Base-by-base conservation (phyloP, 306 rosid species). In the Aeschynomene evenia region DNA sequence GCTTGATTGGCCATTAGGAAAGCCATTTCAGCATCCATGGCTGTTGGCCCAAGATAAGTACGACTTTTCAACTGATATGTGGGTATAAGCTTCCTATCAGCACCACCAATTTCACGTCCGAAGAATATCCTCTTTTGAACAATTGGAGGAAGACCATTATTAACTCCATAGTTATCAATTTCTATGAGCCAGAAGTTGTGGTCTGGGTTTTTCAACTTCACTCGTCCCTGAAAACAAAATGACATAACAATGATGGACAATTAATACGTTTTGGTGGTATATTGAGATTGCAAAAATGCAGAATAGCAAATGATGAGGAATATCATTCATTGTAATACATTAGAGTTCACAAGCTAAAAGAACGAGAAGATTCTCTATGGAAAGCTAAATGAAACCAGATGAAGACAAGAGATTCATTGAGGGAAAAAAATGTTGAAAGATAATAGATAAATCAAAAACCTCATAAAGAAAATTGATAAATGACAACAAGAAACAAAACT, bases 11-110 rank as follows among this genome's bases (percentile, higher is more conserved):
- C 97, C 98, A 94, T 94, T 60, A 94, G 79, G 80, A 94, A 90
- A 59, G 97, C 97, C 75, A 94, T 83, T 83, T 94, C 98, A 3
- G 98, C 97, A 83, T 94, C 98, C 98, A 94, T 94, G 70, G 98
- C 98, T n/a, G 98, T 94, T 75, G 98, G 98, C 52, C 98, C 98
- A 54, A 94, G 96, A 85, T 94, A 94, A 57, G 62, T 81, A 40
- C 97, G 98, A 75, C 94, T 94, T 81, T 94, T 94, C 79, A 94
- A 79, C 72, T 94, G 91, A 76, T 90, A 94, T 23, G 97, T 87
- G n/a, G 98, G 98, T 42, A 94, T 8, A 77, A 90, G 95, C 77
- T 72, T 94, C 87, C 98, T 85, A 72, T 88, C 96, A 22, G 97
- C 88, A 77, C 81, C 90, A 34, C 98, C 98, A 57, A 90, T 75